Percentiles rank a stretch among this genome's conserved stretches.
Conservation (phyloP, 805 yeast genomes). For the Kluyveromyces starmeri region DNA sequence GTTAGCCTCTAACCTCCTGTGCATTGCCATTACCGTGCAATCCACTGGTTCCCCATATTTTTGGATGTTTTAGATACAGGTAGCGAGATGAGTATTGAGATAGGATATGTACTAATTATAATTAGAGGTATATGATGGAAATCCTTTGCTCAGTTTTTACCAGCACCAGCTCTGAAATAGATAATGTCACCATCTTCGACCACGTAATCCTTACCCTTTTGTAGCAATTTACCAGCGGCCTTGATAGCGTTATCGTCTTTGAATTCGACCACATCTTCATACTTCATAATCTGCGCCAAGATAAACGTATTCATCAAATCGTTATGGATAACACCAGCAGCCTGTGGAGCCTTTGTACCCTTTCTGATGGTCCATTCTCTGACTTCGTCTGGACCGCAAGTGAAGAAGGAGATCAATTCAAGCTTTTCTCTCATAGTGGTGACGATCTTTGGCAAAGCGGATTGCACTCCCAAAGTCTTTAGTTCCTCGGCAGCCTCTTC, state of each 20-base stretch:
- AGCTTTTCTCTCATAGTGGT: conserved; percentile 79
- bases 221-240: conserved; percentile 80
- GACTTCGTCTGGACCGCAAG: conserved; percentile 93
- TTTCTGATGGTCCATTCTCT: conserved; percentile 96
- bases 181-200: conserved; percentile 94
- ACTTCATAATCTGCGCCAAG: conserved; percentile 87
- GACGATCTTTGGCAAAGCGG: conserved; percentile 82
- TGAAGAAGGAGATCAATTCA: conserved; percentile 86
- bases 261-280: conserved; percentile 62
- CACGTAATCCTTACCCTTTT: conserved; percentile 90
- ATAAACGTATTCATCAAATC: conserved; percentile 93
- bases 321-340: conserved; percentile 96
- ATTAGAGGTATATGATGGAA: background rate
- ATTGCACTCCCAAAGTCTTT: conserved; percentile 59
- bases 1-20: too few relatives aligned
- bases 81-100: too few relatives aligned
- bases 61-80: too few relatives aligned
- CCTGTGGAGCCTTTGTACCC: conserved; percentile 94
- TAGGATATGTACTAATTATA: too few relatives aligned
- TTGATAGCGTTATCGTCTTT: conserved; percentile 77
- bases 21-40: too few relatives aligned
- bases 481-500: conserved; percentile 73
- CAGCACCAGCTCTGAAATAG: conserved; percentile 90
- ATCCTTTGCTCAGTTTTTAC: conserved; percentile 45
- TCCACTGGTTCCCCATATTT: too few relatives aligned